These are phyloP conservation scores for Kokia cookei DNA, from an alignment of 441 rosid species.

Conservation along the genomic window DNA sequence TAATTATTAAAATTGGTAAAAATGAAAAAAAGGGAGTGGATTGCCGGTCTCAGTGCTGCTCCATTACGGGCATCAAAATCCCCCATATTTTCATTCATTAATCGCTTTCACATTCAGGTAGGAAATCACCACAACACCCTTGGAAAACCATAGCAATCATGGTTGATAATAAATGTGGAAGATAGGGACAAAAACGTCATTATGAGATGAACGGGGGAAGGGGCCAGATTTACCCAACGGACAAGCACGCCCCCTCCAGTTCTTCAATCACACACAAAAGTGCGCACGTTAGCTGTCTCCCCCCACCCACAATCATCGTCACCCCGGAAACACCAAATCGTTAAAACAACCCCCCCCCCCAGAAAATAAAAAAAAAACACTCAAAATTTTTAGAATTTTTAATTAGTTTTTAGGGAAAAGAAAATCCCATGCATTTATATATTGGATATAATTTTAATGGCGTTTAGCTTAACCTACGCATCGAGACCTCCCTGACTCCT, in stretches of 20 bases:
- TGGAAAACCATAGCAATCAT: background rate
- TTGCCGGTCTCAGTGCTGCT: background rate
- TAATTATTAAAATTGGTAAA: background rate
- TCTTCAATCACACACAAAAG: background rate
- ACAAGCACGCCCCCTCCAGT: slow-evolving; percentile 5
- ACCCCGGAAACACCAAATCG: background rate
- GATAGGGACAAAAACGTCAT: slow-evolving; percentile 5
- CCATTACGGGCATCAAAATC: slow-evolving; percentile 3
- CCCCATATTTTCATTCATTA: background rate
- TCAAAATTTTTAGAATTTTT: background rate
- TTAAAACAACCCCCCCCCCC: background rate
- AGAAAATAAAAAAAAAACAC: background rate
- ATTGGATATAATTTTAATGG: slow-evolving; percentile 1
- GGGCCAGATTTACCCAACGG: slow-evolving; percentile 6
- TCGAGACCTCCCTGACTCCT: slow-evolving; percentile 23
- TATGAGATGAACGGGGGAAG: background rate
- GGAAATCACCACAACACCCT: background rate
- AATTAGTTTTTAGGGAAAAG: background rate
- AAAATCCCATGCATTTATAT: background rate
- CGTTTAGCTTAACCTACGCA: slow-evolving; percentile 17
- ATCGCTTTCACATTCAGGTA: background rate
- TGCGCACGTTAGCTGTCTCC: slow-evolving; percentile 25
- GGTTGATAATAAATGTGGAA: background rate
- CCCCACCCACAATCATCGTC: slow-evolving; percentile 3
- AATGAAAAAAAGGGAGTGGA: background rate